These are phyloP conservation scores for Corynespora cassiicola DNA, from an alignment of 2,329 filamentous ascomycete species.

Conservation along the genomic window DNA sequence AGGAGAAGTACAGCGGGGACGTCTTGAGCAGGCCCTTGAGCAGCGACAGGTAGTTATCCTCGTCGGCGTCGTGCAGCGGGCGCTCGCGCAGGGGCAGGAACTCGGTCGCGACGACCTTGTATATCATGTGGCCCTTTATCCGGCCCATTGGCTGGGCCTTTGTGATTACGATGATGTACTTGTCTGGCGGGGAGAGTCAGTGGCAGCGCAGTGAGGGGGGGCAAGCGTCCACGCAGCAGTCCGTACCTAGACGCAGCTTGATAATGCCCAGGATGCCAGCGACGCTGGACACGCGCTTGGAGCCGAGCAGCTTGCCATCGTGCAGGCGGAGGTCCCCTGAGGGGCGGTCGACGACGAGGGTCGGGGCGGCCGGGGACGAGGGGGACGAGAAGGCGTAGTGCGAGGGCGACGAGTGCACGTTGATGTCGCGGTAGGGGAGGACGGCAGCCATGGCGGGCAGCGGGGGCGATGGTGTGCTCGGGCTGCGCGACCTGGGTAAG, in stretches of 20 bases:
- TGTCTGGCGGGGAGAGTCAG: conserved; percentile 69
- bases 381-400: conserved; percentile 97
- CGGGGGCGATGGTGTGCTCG: neutral
- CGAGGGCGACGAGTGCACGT: conserved; percentile 88
- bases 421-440: conserved; percentile 92
- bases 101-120: conserved; percentile 89
- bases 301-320: conserved; percentile 76
- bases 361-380: conserved; percentile 86
- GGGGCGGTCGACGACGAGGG: conserved; percentile 87
- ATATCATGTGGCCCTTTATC: conserved; percentile 94
- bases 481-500: neutral
- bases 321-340: conserved; percentile 88
- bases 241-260: conserved; percentile 84
- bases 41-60: conserved; percentile 86
- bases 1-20: conserved; percentile 97
- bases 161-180: conserved; percentile 95
- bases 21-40: conserved; percentile 82
- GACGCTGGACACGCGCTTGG: conserved; percentile 90
- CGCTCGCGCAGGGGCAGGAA: conserved; percentile 93
- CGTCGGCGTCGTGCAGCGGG: conserved; percentile 88
- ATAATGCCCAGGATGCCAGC: conserved; percentile 94
- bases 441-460: conserved; percentile 54
- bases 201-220: too few relatives aligned
- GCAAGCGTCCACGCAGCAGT: conserved; percentile 8
- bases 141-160: conserved; percentile 91